These are phyloP conservation scores for Sporothrix brunneoviolacea DNA, from an alignment of 2,329 filamentous ascomycete species.

Conservation along the genomic window DNA sequence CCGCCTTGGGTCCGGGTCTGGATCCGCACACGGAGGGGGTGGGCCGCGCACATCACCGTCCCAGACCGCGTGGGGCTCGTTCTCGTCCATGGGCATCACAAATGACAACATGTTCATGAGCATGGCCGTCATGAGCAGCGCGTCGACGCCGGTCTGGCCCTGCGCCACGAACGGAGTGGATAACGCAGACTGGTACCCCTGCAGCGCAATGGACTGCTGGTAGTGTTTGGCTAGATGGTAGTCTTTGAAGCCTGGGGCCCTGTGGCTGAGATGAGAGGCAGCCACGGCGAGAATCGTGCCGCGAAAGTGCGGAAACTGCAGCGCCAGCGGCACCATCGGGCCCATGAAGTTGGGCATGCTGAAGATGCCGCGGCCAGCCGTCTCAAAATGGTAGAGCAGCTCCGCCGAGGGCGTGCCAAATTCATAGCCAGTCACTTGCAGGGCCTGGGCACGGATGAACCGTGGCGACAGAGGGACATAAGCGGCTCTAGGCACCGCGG, in stretches of 20 bases:
- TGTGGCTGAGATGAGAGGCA: slow-evolving; percentile 20
- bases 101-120: slow-evolving; percentile 22
- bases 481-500: no score
- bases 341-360: slow-evolving; percentile 18
- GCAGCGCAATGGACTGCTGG: slow-evolving; percentile 20
- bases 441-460: slow-evolving; percentile 4
- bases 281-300: slow-evolving; percentile 17
- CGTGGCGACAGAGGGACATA: not conserved
- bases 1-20: slow-evolving; percentile 14
- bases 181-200: slow-evolving; percentile 17
- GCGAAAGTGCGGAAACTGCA: slow-evolving; percentile 16
- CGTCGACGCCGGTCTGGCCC: slow-evolving; percentile 18
- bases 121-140: slow-evolving; percentile 20
- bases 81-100: slow-evolving; percentile 18
- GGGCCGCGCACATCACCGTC: not conserved
- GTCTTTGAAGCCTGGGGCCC: slow-evolving; percentile 7
- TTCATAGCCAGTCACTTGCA: slow-evolving; percentile 9
- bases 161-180: slow-evolving; percentile 15
- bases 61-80: slow-evolving; percentile 8
- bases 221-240: slow-evolving; percentile 20
- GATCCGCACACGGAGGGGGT: slow-evolving; percentile 6
- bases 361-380: slow-evolving; percentile 10
- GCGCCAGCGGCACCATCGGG: slow-evolving; percentile 13
- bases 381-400: slow-evolving; percentile 19
- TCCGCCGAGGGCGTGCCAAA: slow-evolving; percentile 16